Conservation (phyloP, 1,284 basidiomycete species). For the Jaminaea rosea region DNA sequence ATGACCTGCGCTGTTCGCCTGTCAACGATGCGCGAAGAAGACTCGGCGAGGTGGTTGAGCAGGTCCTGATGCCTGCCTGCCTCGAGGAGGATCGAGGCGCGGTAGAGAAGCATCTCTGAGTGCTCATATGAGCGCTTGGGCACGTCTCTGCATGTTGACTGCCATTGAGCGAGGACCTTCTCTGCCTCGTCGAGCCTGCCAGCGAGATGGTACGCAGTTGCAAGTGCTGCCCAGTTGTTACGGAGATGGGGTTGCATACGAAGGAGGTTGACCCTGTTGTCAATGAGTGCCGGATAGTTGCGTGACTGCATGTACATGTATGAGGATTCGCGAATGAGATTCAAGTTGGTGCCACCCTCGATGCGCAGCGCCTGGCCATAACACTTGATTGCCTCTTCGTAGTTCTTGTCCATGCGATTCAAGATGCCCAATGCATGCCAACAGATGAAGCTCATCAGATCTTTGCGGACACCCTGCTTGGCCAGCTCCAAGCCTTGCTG, state of each 20-base stretch:
- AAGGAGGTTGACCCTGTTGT: slow-evolving; percentile 73
- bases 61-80: slow-evolving; percentile 54
- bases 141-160: slow-evolving; percentile 46
- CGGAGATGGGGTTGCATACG: slow-evolving; percentile 72
- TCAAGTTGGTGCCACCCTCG: slow-evolving; percentile 81
- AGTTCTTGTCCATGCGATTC: slow-evolving; percentile 66
- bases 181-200: slow-evolving; percentile 66
- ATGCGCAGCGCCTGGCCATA: slow-evolving; percentile 68
- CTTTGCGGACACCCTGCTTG: slow-evolving; percentile 69
- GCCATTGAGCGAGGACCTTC: slow-evolving; percentile 61
- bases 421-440: slow-evolving; percentile 86
- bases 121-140: slow-evolving; percentile 55
- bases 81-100: slow-evolving; percentile 70
- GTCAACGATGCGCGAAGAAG: slow-evolving; percentile 49
- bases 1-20: neutral
- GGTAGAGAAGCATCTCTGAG: slow-evolving; percentile 74
- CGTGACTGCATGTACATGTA: slow-evolving; percentile 85
- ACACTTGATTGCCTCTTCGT: slow-evolving; percentile 74
- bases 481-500: slow-evolving; percentile 69
- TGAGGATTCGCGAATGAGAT: slow-evolving; percentile 82
- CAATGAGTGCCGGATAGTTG: slow-evolving; percentile 67
- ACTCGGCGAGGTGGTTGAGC: slow-evolving; percentile 58
- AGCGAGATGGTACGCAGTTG: slow-evolving; percentile 77
- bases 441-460: slow-evolving; percentile 86
- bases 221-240: slow-evolving; percentile 80